Base-by-base conservation (phyloP, 495 filamentous ascomycete genomes). In the Lophiotrema nucula region DNA sequence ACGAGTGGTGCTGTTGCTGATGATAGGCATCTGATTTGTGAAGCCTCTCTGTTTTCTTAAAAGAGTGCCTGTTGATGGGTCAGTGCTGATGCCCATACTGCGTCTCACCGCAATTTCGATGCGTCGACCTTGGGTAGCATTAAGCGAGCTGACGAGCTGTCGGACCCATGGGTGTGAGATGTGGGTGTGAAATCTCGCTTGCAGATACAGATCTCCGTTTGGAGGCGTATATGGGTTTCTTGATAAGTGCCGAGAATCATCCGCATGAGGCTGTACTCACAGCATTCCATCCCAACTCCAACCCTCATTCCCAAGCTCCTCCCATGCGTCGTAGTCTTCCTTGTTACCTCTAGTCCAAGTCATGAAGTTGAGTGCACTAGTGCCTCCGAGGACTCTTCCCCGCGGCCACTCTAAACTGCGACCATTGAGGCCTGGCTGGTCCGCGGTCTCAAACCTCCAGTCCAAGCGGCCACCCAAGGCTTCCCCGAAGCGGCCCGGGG, bases 271-370 rank as follows among this genome's bases (percentile, higher is more conserved):
- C 5, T 5, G 38, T 3, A 56, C 58, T 62, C 33, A 57, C 69
- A 77, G 60, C 26, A 83, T 62, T 16, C 64, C 69, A 4, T 83
- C 72, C 81, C 82, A 84, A 28, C 72, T 77, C 83, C 82, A 86
- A 1, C 80, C 80, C 1, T 65, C 54, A 21, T 79, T 79, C 5
- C 82, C 81, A 19, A 81, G 72, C 15, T 74, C 73, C 43, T 74
- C 73, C 82, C 83, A 86, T 38, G 73, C 73, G 67, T 85, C 81
- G 57, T 80, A 83, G 28, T 83, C 82, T 11, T 75, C 65, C 38
- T 72, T 74, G 27, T 73, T 79, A 0, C 77, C 81, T 8, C 79
- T 73, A 56, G 79, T 77, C 77, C 78, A 83, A n/a, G 74, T 79
- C 72, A 83, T 81, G 60, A 73, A 76, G 53, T 79, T 79, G 27